phyloP scores from a whole-genome alignment of 2,329 filamentous ascomycete species.

The Cercospora brassicicola region DNA sequence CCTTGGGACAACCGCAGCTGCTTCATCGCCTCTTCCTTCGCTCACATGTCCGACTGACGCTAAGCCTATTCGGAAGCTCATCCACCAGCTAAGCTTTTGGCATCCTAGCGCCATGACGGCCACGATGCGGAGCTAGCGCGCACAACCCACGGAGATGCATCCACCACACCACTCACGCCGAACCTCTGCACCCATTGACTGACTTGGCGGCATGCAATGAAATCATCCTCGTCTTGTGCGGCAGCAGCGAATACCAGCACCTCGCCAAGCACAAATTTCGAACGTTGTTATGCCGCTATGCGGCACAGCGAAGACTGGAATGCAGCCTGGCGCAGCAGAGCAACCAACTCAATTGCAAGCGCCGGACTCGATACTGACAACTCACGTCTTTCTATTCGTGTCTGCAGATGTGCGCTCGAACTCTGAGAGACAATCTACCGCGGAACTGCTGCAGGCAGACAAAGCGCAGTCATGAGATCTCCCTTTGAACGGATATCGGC shows the following conservation, averaged over 20 bases:
- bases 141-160: constrained; percentile 2
- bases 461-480: constrained; percentile 5
- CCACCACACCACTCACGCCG: neutral
- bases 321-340: constrained; percentile 3
- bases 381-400: neutral
- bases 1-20: constrained; percentile 8
- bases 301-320: neutral
- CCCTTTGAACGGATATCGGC: constrained; percentile 3
- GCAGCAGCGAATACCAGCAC: neutral
- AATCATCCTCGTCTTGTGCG: neutral
- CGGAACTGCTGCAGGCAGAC: neutral
- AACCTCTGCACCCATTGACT: neutral
- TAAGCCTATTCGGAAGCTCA: neutral
- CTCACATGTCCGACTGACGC: neutral
- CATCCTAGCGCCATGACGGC: constrained; percentile 1
- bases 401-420: neutral
- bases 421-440: neutral
- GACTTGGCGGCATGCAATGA: constrained; percentile 12
- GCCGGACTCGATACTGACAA: neutral
- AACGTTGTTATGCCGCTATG: neutral
- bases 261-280: neutral
- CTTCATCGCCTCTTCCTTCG: constrained; percentile 21
- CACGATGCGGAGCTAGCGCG: constrained; percentile 11
- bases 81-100: constrained; percentile 10
- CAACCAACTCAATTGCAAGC: neutral